Evolutionary conservation across 805 yeast species (phyloP).

Genomic region (Peterozyma toletana): DNA sequence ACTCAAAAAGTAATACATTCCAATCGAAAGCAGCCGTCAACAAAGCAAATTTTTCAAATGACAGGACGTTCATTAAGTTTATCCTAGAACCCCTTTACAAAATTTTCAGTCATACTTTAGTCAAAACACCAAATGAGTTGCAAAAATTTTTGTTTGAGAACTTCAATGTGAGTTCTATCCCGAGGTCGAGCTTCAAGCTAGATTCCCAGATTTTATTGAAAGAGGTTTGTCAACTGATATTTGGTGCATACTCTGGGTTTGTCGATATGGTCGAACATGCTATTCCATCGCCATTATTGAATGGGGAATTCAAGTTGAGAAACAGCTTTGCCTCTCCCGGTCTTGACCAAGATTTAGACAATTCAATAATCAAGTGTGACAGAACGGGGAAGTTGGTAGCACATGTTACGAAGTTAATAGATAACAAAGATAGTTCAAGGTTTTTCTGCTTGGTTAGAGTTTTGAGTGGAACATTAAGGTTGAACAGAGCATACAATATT

Average conservation of each 20-base stretch:
- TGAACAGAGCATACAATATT: slow-evolving; percentile 41
- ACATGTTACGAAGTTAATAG: slow-evolving; percentile 51
- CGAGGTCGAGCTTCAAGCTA: slow-evolving; percentile 30
- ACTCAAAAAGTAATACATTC: slow-evolving; percentile 36
- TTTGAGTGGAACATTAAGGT: slow-evolving; percentile 47
- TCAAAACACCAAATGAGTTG: slow-evolving; percentile 40
- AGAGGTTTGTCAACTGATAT: slow-evolving; percentile 45
- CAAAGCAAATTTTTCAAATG: slow-evolving; percentile 13
- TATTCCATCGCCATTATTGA: slow-evolving; percentile 27
- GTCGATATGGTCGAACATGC: slow-evolving; percentile 36
- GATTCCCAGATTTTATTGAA: slow-evolving; percentile 58
- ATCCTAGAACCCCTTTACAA: slow-evolving; percentile 80
- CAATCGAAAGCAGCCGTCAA: slow-evolving; percentile 19
- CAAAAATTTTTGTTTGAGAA: slow-evolving; percentile 35
- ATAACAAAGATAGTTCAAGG: slow-evolving; percentile 40
- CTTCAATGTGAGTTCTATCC: slow-evolving; percentile 35
- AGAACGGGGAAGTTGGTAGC: slow-evolving; percentile 39
- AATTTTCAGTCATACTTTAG: slow-evolving; percentile 50
- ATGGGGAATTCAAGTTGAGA: no score
- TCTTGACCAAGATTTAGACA: slow-evolving; percentile 13
- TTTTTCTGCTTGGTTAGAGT: slow-evolving; percentile 58
- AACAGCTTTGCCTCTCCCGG: slow-evolving; percentile 15
- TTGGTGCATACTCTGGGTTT: slow-evolving; percentile 45
- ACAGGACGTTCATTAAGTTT: slow-evolving; percentile 52
- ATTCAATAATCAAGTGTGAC: slow-evolving; percentile 24